These are phyloP conservation scores for Fusarium cicatricum DNA, from an alignment of 2,329 filamentous ascomycete genomes.

Conservation along the genomic window DNA sequence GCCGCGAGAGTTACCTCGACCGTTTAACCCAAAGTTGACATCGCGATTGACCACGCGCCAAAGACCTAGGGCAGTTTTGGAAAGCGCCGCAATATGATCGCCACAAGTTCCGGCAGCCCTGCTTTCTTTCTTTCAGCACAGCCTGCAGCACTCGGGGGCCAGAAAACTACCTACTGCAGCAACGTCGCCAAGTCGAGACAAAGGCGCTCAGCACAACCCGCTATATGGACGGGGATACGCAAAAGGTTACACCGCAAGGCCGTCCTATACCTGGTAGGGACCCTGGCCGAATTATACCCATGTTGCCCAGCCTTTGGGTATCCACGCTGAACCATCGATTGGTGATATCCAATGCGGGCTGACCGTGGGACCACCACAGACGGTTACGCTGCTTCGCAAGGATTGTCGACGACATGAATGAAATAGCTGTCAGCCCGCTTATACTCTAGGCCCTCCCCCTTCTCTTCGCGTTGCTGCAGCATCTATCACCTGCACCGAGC, in stretches of 20 bases:
- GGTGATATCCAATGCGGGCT: slow-evolving; percentile 11
- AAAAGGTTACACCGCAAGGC: slow-evolving; percentile 10
- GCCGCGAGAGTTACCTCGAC: slow-evolving; percentile 1
- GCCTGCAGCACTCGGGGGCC: background rate
- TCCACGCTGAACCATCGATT: slow-evolving; percentile 17
- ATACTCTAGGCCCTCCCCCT: background rate
- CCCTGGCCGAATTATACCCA: slow-evolving; percentile 22
- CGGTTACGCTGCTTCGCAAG: background rate
- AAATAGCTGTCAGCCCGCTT: slow-evolving; percentile 18
- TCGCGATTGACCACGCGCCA: background rate
- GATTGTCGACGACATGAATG: slow-evolving; percentile 7
- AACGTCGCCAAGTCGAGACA: background rate
- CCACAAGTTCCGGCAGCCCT: too few species aligned
- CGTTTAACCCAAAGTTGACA: slow-evolving; percentile 4
- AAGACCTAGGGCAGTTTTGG: too few species aligned
- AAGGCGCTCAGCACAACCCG: background rate
- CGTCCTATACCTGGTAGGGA: too few species aligned
- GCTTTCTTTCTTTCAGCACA: background rate
- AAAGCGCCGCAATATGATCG: too few species aligned
- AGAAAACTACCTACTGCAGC: background rate
- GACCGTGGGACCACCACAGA: background rate
- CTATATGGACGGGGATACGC: slow-evolving; percentile 3
- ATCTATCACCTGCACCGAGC: background rate
- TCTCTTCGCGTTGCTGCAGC: background rate
- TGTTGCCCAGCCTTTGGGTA: slow-evolving; percentile 7